Evolutionary conservation across 192 early-diverging fungal genomes (phyloP).

Genomic region (Coemansia sp.): DNA sequence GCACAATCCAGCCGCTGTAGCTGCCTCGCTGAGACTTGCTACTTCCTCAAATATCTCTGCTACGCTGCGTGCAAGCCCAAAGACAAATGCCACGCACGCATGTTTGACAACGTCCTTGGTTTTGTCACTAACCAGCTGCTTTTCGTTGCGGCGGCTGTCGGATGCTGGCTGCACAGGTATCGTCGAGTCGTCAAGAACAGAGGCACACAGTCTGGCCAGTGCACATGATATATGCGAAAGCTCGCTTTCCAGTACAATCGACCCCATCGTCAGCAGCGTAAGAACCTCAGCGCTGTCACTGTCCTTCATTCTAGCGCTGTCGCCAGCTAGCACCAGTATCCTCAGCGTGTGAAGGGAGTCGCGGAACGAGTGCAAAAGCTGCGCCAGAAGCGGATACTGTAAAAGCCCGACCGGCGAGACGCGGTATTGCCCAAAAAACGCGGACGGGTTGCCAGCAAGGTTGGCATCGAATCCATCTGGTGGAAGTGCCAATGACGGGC

Average conservation of each 20-base stretch:
- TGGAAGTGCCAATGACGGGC: constrained; percentile 34
- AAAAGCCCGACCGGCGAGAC: constrained; percentile 47
- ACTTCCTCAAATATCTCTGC: constrained; percentile 50
- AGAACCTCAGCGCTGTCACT: constrained; percentile 9
- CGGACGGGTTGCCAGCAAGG: constrained; percentile 1
- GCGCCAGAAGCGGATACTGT: constrained; percentile 45
- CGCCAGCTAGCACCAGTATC: constrained; percentile 45
- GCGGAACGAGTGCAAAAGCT: constrained; percentile 44
- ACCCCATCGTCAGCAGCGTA: constrained; percentile 36
- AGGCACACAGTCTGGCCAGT: constrained; percentile 18
- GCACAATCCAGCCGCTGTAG: constrained; percentile 5
- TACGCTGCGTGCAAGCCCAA: constrained; percentile 44
- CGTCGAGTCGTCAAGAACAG: neutral
- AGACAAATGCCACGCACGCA: constrained; percentile 38
- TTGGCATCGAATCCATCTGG: neutral
- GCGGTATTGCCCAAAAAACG: constrained; percentile 33
- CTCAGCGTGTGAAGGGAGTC: constrained; percentile 44
- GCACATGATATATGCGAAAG: constrained; percentile 27
- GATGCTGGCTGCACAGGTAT: too few species aligned
- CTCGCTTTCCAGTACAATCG: constrained; percentile 46
- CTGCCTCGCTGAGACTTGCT: constrained; percentile 31
- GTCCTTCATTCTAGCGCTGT: constrained; percentile 8
- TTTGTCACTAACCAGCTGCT: neutral
- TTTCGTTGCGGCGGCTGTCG: neutral
- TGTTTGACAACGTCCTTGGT: constrained; percentile 7